Evolutionary conservation across 495 filamentous ascomycete genomes (phyloP).

Genomic region (Friedmanniomyces simplex): DNA sequence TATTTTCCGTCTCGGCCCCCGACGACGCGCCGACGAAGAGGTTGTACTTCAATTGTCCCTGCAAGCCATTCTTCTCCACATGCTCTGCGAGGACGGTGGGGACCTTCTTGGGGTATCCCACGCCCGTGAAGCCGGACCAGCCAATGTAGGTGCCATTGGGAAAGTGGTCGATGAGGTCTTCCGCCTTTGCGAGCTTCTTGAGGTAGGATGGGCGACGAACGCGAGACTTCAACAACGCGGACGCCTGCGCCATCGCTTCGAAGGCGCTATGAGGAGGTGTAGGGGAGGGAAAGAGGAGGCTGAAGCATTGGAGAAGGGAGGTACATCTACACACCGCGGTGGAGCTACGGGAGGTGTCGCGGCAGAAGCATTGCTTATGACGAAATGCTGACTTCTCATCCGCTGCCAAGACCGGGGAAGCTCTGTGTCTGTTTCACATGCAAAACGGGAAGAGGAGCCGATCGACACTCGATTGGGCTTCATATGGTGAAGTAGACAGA

Average conservation of each 20-base stretch:
- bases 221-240: slow-evolving; percentile 64
- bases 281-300: no score
- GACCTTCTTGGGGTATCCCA: slow-evolving; percentile 72
- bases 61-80: slow-evolving; percentile 77
- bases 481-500: no score
- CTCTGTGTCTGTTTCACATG: not conserved
- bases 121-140: slow-evolving; percentile 76
- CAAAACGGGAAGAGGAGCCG: slow-evolving; percentile 4
- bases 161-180: slow-evolving; percentile 71
- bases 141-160: slow-evolving; percentile 68
- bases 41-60: slow-evolving; percentile 74
- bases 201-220: slow-evolving; percentile 66
- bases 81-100: slow-evolving; percentile 79
- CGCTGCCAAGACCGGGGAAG: no score
- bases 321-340: not conserved
- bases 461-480: not conserved
- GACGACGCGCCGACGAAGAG: slow-evolving; percentile 80
- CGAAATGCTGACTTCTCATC: not conserved
- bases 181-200: slow-evolving; percentile 65
- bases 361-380: not conserved
- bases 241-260: slow-evolving; percentile 34
- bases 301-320: no score
- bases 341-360: no score
- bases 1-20: slow-evolving; percentile 83
- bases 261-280: no score